These are phyloP conservation scores for Zygnema circumcarinatum DNA, from an alignment of 139 green algal species.

Conservation along the genomic window DNA sequence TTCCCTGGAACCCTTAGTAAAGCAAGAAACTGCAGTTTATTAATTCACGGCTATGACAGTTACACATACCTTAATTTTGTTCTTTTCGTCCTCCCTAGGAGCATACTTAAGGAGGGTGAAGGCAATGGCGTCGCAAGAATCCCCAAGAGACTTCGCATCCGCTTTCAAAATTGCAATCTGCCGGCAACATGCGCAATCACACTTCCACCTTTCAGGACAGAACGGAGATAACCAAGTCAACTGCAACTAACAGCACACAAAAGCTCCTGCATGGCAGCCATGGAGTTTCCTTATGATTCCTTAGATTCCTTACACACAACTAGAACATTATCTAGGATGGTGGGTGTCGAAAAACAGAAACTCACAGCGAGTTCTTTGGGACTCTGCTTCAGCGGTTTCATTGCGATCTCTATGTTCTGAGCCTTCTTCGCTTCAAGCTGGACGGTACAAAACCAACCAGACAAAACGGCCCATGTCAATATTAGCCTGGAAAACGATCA, in stretches of 20 bases:
- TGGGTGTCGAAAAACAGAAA: no score
- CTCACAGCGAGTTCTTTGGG: neutral
- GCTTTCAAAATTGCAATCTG: neutral
- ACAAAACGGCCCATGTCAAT: neutral
- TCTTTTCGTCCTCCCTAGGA: neutral
- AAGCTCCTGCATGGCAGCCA: no score
- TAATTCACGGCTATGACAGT: no score
- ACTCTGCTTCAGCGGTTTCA: neutral
- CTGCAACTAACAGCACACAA: no score
- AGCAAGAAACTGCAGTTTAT: no score
- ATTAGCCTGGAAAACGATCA: no score
- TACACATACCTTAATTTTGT: neutral
- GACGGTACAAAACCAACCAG: neutral
- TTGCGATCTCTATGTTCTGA: constrained; percentile 10
- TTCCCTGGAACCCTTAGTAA: neutral
- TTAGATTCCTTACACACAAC: no score
- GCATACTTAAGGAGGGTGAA: neutral
- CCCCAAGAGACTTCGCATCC: neutral
- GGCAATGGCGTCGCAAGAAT: neutral
- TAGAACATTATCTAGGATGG: no score
- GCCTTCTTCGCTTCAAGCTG: constrained; percentile 15
- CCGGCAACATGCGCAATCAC: no score
- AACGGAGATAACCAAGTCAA: no score
- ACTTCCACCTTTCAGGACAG: no score
- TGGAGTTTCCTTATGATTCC: no score